Base-by-base conservation (phyloP, 805 yeast genomes). In the Myxozyma mucilagina region DNA sequence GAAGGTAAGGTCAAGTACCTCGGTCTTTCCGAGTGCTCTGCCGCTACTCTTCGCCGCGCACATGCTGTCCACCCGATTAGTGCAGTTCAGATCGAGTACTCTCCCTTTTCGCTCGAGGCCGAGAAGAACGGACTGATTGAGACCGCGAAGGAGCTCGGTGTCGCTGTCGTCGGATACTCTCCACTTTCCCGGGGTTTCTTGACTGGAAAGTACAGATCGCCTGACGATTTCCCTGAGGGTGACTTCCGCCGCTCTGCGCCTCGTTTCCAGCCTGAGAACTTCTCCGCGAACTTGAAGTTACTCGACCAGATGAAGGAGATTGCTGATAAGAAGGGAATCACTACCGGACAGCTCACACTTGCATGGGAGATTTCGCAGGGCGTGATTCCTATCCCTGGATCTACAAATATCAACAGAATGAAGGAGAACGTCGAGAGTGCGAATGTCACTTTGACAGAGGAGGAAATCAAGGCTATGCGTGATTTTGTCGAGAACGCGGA, bases 141-240 rank as follows among this genome's bases (percentile, higher is more conserved):
- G 2, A 79, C 81, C 9, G 83, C 87, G 64, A 80, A 82, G 20
- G 83, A 86, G 62, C 73, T 79, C 39, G 78, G 78, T 14, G 82
- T 91, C 59, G 87, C 93, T 14, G 77, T 89, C 36, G 78, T 89
- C 60, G 89, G 92, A 38, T 91, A 91, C 74, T 87, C 96, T 36
- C 97, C 97, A 35, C 78, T 91, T 57, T 87, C 91, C 9, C 80
- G 89, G 69, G 97, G 97, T 0, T 76, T 86, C 63, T 79, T 91
- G 58, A 86, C 93, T 2, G 96, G 94, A 58, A 63, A 69, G 44
- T 74, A 85, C 55, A 83, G 74, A 24, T 73, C 80, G 3, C 69
- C 74, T 20, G 69, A 73, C 0, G 85, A 83, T 18, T 61, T 66
- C 39, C 82, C 85, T 10, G 76, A 77, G 48, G 86, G 82, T 50